phyloP scores from a whole-genome alignment of 176 grass and related monocot genomes.

The Raddia guianensis region DNA sequence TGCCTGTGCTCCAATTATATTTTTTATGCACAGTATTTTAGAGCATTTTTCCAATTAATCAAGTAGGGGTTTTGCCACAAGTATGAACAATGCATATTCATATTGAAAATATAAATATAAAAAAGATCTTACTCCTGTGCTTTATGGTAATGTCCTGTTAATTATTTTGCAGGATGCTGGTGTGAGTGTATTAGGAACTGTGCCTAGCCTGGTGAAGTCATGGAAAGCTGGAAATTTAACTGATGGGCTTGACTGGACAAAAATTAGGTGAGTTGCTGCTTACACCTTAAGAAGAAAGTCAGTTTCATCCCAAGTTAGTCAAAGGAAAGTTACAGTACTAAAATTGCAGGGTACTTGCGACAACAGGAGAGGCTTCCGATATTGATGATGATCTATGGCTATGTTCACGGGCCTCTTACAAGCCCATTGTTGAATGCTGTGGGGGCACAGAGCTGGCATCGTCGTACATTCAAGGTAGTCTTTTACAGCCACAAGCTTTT shows the following conservation, averaged over 20 bases:
- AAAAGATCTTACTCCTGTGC: not conserved
- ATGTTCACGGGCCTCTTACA: conserved; percentile 69
- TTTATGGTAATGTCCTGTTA: not conserved
- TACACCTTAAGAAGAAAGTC: conserved; percentile 17
- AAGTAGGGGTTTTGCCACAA: not conserved
- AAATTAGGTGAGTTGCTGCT: conserved; percentile 61
- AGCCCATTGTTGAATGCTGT: conserved; percentile 92
- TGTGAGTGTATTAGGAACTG: conserved; percentile 76
- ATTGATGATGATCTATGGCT: conserved; percentile 92
- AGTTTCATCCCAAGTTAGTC: conserved; percentile 22
- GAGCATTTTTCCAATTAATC: not conserved
- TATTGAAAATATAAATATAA: conserved; percentile 8
- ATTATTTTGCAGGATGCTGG: conserved; percentile 77
- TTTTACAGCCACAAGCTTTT: conserved; percentile 76
- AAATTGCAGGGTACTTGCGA: conserved; percentile 61
- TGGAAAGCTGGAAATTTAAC: conserved; percentile 82
- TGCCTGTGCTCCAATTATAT: not conserved
- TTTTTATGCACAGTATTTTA: not conserved
- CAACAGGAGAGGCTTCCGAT: conserved; percentile 93
- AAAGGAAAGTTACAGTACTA: conserved; percentile 24
- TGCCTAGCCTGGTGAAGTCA: conserved; percentile 88
- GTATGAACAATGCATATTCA: not conserved
- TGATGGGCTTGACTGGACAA: conserved; percentile 85
- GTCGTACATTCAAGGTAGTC: conserved; percentile 81
- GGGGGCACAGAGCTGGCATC: conserved; percentile 88